Percentiles rank a stretch among this genome's conserved stretches.
Evolutionary conservation across 2,329 filamentous ascomycete genomes (phyloP).

Genomic region (Penicillium polonicum): DNA sequence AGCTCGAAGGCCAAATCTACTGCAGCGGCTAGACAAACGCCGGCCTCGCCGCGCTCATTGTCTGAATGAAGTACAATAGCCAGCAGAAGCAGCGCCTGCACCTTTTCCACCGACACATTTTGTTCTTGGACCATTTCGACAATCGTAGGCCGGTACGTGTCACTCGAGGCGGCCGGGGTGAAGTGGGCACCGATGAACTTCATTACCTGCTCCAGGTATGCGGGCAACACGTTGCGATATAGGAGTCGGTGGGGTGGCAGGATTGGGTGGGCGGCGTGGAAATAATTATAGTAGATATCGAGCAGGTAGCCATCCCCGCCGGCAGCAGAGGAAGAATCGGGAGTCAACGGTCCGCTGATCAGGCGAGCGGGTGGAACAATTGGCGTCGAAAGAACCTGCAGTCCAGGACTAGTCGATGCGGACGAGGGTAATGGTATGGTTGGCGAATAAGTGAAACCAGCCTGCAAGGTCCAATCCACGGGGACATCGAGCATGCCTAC

Average conservation of each 20-base stretch:
- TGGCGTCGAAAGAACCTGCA: conserved; percentile 21
- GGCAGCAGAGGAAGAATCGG: conserved; percentile 36
- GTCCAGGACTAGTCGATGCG: conserved; percentile 26
- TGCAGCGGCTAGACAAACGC: conserved; percentile 64
- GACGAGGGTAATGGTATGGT: conserved; percentile 26
- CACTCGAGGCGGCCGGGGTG: conserved; percentile 46
- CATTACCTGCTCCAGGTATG: conserved; percentile 54
- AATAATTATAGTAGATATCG: conserved; percentile 57
- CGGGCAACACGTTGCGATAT: conserved; percentile 40
- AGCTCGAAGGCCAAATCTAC: conserved; percentile 73
- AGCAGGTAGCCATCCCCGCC: conserved; percentile 45
- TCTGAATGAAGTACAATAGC: conserved; percentile 76
- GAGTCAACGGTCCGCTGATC: conserved; percentile 33
- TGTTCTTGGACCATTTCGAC: conserved; percentile 34
- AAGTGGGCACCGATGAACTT: conserved; percentile 59
- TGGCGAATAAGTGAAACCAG: conserved; percentile 29
- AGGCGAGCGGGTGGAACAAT: conserved; percentile 20
- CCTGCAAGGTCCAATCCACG: conserved; percentile 41
- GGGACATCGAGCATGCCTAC: conserved; percentile 36
- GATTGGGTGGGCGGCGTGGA: conserved; percentile 58
- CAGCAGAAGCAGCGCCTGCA: conserved; percentile 76
- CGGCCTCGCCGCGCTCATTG: conserved; percentile 67
- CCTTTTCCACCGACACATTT: conserved; percentile 58
- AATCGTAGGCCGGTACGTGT: conserved; percentile 43
- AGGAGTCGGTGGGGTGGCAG: conserved; percentile 50